Conservation (phyloP, 768 basidiomycete genomes). For the Pulveroboletus sp. region DNA sequence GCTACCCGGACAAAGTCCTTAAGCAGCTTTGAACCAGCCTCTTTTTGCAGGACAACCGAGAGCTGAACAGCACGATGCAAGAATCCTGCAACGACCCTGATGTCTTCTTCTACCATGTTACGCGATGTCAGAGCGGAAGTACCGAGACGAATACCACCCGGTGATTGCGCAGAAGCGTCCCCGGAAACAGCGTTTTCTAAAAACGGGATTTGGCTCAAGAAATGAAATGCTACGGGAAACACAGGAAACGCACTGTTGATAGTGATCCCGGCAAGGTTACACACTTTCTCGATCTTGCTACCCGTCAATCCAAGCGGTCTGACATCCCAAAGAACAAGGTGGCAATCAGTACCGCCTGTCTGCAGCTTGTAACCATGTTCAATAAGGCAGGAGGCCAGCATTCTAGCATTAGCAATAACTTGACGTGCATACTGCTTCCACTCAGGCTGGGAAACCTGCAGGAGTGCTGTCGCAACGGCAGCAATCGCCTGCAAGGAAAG, state of each 20-base stretch:
- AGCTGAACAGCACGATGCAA: conserved; percentile 94
- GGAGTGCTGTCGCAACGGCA: conserved; percentile 86
- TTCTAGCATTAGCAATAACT: conserved; percentile 83
- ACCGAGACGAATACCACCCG: conserved; percentile 96
- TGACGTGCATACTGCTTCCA: conserved; percentile 93
- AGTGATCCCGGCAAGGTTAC: conserved; percentile 93
- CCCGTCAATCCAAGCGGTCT: conserved; percentile 95
- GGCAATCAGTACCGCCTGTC: conserved; percentile 95
- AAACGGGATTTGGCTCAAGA: not conserved
- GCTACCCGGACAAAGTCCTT: conserved; percentile 93
- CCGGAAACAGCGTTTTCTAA: conserved; percentile 95
- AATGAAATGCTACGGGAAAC: too few relatives aligned
- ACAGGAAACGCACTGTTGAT: conserved; percentile 70
- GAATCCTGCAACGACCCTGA: conserved; percentile 84
- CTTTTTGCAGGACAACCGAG: conserved; percentile 83
- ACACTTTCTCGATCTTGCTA: conserved; percentile 97
- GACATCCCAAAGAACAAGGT: conserved; percentile 96
- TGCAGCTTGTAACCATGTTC: conserved; percentile 91
- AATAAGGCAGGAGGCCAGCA: conserved; percentile 68
- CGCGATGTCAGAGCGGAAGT: conserved; percentile 93
- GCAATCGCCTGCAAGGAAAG: conserved; percentile 71
- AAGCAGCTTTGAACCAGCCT: conserved; percentile 89
- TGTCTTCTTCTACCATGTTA: conserved; percentile 84
- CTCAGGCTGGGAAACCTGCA: conserved; percentile 83
- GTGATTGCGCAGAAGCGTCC: conserved; percentile 91